Evolutionary conservation across 1,139 yeast species (phyloP).

Genomic region (Magnusiomyces sp.): DNA sequence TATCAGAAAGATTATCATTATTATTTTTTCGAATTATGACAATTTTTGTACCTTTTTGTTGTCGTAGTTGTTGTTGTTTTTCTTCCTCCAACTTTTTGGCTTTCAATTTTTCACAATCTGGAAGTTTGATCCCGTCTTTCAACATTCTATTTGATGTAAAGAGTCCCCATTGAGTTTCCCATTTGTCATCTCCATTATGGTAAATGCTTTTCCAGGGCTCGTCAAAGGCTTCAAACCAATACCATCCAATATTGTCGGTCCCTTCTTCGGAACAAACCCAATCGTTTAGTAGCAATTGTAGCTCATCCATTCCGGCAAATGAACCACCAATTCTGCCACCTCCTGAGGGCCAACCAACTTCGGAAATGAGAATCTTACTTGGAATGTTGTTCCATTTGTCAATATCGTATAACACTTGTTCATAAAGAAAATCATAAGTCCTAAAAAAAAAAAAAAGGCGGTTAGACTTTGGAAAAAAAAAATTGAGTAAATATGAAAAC

Average conservation of each 20-base stretch:
- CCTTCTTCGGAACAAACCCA: slow-evolving; percentile 42
- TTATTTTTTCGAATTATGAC: too few species aligned
- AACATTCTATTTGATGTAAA: slow-evolving; percentile 43
- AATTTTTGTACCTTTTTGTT: too few species aligned
- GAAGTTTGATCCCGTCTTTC: slow-evolving; percentile 27
- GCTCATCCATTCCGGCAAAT: slow-evolving; percentile 39
- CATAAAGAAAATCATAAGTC: slow-evolving; percentile 40
- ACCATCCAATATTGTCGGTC: slow-evolving; percentile 41
- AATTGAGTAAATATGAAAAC: too few species aligned
- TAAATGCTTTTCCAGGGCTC: slow-evolving; percentile 59
- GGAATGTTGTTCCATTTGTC: slow-evolving; percentile 22
- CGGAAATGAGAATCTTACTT: slow-evolving; percentile 40
- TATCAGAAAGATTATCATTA: not conserved
- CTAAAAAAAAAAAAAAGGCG: too few species aligned
- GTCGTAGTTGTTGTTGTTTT: too few species aligned
- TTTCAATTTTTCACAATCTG: slow-evolving; percentile 5
- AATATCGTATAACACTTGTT: slow-evolving; percentile 34
- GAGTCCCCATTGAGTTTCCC: slow-evolving; percentile 73
- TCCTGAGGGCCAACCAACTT: slow-evolving; percentile 64
- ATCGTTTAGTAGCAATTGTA: slow-evolving; percentile 42
- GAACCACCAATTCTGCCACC: slow-evolving; percentile 47
- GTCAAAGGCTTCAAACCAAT: slow-evolving; percentile 63
- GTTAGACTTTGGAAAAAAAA: too few species aligned
- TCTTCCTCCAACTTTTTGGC: too few species aligned
- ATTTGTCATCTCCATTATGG: slow-evolving; percentile 40